Conservation (phyloP, 2,329 filamentous ascomycete genomes). For the Paecilomyces sp. region DNA sequence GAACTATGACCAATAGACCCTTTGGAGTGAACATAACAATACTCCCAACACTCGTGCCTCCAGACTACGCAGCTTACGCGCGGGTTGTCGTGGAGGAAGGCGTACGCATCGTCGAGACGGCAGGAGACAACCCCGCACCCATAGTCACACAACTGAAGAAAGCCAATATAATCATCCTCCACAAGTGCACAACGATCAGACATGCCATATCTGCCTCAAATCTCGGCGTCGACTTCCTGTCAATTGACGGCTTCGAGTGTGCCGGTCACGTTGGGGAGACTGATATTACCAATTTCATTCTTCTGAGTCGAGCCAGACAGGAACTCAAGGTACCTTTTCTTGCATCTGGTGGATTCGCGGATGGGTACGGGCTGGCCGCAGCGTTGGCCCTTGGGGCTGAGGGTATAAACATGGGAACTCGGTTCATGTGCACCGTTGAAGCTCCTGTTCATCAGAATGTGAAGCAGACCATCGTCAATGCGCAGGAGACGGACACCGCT, state of each 20-base stretch:
- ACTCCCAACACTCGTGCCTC: constrained; percentile 79
- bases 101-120: constrained; percentile 84
- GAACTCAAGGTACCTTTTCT: constrained; percentile 83
- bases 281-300: constrained; percentile 50
- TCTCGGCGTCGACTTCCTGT: constrained; percentile 91
- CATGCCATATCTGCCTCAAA: constrained; percentile 89
- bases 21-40: constrained; percentile 96
- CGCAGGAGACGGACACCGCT: constrained; percentile 84
- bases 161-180: constrained; percentile 69
- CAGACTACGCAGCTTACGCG: constrained; percentile 87
- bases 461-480: constrained; percentile 84
- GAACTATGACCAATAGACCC: constrained; percentile 54
- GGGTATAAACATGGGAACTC: constrained; percentile 96
- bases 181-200: constrained; percentile 96
- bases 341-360: constrained; percentile 89
- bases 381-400: constrained; percentile 83
- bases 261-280: constrained; percentile 59
- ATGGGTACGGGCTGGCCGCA: constrained; percentile 86
- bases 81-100: constrained; percentile 91
- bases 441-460: constrained; percentile 88
- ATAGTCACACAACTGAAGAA: constrained; percentile 84
- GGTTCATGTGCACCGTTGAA: constrained; percentile 95
- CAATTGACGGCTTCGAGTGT: constrained; percentile 97
- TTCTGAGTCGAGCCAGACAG: constrained; percentile 79
- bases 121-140: constrained; percentile 81